Evolutionary conservation across 1,139 yeast species (phyloP).

Genomic region (Kodamaea suecica): DNA sequence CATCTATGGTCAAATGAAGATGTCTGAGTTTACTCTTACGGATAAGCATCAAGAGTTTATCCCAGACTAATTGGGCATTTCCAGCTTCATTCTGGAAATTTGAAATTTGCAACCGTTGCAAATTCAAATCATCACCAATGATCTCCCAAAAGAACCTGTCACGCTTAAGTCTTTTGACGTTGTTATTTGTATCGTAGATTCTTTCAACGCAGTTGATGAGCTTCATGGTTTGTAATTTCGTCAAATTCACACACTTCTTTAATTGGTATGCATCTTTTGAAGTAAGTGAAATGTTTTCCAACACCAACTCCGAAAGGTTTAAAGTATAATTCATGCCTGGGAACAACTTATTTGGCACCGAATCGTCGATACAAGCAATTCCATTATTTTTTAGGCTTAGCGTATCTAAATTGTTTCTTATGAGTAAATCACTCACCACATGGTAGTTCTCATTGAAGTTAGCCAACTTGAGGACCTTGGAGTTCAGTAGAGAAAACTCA

Average conservation of each 20-base stretch:
- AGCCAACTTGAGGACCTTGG: slow-evolving; percentile 9
- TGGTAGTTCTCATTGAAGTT: slow-evolving; percentile 6
- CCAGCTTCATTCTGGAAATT: slow-evolving; percentile 9
- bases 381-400: slow-evolving; percentile 5
- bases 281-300: slow-evolving; percentile 8
- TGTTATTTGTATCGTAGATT: slow-evolving; percentile 11
- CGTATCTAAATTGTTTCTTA: neutral
- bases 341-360: neutral
- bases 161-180: slow-evolving; percentile 12
- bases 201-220: slow-evolving; percentile 23
- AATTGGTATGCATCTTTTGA: slow-evolving; percentile 5
- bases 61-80: slow-evolving; percentile 5
- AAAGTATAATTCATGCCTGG: slow-evolving; percentile 1
- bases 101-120: slow-evolving; percentile 3
- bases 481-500: slow-evolving; percentile 3
- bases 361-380: slow-evolving; percentile 3
- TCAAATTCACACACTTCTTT: slow-evolving; percentile 3
- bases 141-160: slow-evolving; percentile 7
- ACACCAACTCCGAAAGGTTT: slow-evolving; percentile 5
- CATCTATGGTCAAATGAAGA: slow-evolving; percentile 3
- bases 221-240: slow-evolving; percentile 9
- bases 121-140: slow-evolving; percentile 3
- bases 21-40: neutral
- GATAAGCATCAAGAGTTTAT: slow-evolving; percentile 4
- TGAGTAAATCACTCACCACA: neutral